These are phyloP conservation scores for Russula sp. DNA, from an alignment of 768 basidiomycete genomes.

Conservation along the genomic window DNA sequence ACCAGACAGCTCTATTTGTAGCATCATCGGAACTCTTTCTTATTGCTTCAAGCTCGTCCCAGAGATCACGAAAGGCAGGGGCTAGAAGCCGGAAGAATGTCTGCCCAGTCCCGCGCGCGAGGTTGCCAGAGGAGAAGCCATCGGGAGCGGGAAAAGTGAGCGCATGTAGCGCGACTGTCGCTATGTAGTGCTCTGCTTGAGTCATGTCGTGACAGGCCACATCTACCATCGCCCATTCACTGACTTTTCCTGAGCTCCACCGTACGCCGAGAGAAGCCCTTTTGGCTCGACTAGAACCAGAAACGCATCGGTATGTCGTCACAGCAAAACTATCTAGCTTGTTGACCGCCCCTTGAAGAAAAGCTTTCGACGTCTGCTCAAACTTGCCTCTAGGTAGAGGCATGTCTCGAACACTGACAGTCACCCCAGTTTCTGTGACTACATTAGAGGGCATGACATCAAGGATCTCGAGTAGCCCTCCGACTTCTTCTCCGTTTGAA, in stretches of 20 bases:
- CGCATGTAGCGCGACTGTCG: conserved; percentile 77
- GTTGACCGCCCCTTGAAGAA: conserved; percentile 60
- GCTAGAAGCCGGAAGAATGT: conserved; percentile 80
- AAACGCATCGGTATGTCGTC: conserved; percentile 57
- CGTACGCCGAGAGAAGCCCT: conserved; percentile 65
- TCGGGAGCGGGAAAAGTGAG: conserved; percentile 56
- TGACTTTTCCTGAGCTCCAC: conserved; percentile 55
- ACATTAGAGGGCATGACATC: conserved; percentile 55
- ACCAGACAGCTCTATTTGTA: conserved; percentile 66
- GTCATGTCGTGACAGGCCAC: conserved; percentile 67
- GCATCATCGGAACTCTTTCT: conserved; percentile 55
- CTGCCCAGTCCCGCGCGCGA: conserved; percentile 38
- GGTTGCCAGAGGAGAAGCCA: conserved; percentile 53
- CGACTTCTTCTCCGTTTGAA: conserved; percentile 40
- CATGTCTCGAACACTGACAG: conserved; percentile 61
- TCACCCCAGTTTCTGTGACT: conserved; percentile 46
- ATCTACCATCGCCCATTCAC: conserved; percentile 77
- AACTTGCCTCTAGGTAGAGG: conserved; percentile 76
- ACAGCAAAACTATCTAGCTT: conserved; percentile 72
- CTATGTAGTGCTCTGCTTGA: conserved; percentile 88
- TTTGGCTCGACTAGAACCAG: conserved; percentile 65
- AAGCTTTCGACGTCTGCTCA: conserved; percentile 68
- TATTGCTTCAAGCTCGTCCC: conserved; percentile 76
- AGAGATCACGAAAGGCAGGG: conserved; percentile 75
- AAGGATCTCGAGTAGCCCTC: conserved; percentile 67